phyloP scores from a whole-genome alignment of 2,329 filamentous ascomycete species.

The Stachybotrys echinatus region DNA sequence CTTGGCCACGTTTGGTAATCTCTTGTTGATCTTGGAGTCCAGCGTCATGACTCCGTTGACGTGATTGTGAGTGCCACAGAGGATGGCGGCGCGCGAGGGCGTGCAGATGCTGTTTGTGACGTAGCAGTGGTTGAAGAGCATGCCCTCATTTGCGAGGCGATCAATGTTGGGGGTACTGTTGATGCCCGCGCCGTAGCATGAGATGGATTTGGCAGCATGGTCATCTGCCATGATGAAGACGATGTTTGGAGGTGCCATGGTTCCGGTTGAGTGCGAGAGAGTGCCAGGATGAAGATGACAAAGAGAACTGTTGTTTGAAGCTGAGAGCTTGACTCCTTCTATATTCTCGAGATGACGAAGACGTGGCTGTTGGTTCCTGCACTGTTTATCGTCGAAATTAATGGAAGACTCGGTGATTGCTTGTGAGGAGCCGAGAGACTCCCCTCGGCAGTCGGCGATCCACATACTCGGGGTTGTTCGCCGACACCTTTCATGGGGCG shows the following conservation, averaged over 20 bases:
- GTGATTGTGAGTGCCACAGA: constrained; percentile 47
- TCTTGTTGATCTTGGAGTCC: constrained; percentile 42
- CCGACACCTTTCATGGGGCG: no score
- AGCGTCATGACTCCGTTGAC: constrained; percentile 48
- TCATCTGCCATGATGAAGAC: constrained; percentile 52
- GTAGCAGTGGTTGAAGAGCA: constrained; percentile 48
- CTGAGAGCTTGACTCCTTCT: no score
- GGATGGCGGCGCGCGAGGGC: constrained; percentile 42
- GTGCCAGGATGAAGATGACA: no score
- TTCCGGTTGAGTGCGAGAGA: no score
- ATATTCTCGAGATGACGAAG: no score
- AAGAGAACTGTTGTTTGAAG: no score
- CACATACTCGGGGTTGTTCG: no score
- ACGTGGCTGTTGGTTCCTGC: no score
- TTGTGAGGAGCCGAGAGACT: no score
- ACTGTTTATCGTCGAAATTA: no score
- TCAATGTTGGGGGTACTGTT: constrained; percentile 48
- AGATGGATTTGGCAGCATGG: constrained; percentile 45
- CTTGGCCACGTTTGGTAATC: constrained; percentile 46
- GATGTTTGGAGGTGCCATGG: constrained; percentile 16
- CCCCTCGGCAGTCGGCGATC: no score
- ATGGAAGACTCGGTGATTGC: no score
- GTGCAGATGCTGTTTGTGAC: constrained; percentile 50
- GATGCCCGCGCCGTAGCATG: constrained; percentile 43
- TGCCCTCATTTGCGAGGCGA: constrained; percentile 41